Evolutionary conservation across 176 grass and related monocot genomes (phyloP), one percentile per base, ranked within the genome.

Genomic region (Hordeum marinum): DNA sequence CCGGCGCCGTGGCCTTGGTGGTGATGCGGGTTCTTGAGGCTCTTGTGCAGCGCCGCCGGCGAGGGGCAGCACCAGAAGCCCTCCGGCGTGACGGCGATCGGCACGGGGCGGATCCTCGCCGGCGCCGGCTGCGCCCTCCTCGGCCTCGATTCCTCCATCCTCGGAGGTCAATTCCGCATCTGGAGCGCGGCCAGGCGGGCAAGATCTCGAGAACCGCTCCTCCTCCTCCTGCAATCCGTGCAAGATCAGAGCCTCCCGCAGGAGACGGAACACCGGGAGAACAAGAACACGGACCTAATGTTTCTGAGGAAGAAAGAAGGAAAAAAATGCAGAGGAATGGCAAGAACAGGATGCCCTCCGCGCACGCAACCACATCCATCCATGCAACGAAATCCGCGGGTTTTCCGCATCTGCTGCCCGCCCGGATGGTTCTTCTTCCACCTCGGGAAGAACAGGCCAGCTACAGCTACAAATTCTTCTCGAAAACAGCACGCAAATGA

Each of bases 11-110:
- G 68, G 66, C 20, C 34, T 23, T 72, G 69, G 69, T 72, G 80
- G 83, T 88, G 88, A 81, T 94, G 89, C 63, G 90, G 84, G 48
- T 89, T 89, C 83, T 94, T 94, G 68, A 94, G 88, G 90, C 90
- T 92, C 80, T 94, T 97, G 81, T 97, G 94, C 55, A 94, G 84
- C 45, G 89, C 92, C 3, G 94, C 92, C 12, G 94, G 94, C 60
- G 92, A 97, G 31, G 94, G 94, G 87, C 94, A 97, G 81, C 94
- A 97, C 94, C 94, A 94, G 87, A 94, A 94, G 4, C 94, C 94
- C 83, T 97, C 92, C 42, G 94, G 88, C 57, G 94, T 97, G 72
- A 97, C 94, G 27, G 94, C 94, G 62, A 97, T 94, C 5, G 92
- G 92, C 62, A 97, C 94, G 54, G 87, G 85, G 43, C 92, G 88